Conservation (phyloP, 73 alveolate genomes). For the Tetrahymena borealis region DNA sequence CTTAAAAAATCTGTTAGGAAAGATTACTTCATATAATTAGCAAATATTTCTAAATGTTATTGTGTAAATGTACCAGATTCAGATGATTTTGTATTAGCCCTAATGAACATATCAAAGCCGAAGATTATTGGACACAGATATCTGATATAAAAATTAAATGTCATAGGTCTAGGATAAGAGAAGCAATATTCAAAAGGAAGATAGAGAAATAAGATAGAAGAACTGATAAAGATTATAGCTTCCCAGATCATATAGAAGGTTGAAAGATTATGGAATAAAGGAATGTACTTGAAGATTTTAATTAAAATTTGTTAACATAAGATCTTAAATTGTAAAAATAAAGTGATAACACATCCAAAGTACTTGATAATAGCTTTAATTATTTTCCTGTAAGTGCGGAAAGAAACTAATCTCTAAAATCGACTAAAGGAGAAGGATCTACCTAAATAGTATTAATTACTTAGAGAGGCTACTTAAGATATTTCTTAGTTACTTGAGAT, state of each 20-base stretch:
- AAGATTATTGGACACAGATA: background rate
- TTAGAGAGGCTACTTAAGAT: background rate
- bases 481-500: background rate
- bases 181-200: background rate
- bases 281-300: background rate
- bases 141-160: background rate
- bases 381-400: background rate
- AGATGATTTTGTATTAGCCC: background rate
- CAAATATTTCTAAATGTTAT: background rate
- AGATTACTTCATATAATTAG: background rate
- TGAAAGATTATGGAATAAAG: background rate
- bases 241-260: background rate
- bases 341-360: background rate
- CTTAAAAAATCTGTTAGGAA: background rate
- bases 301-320: background rate
- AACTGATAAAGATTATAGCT: background rate
- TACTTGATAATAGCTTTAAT: background rate
- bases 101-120: background rate
- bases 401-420: background rate
- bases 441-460: background rate
- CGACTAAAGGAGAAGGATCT: background rate
- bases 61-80: background rate
- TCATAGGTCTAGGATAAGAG: background rate
- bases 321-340: background rate
- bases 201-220: background rate